Percentiles rank a stretch among this genome's conserved stretches.
Evolutionary conservation across 768 basidiomycete species (phyloP).

Genomic region (Lyophyllum atratum): DNA sequence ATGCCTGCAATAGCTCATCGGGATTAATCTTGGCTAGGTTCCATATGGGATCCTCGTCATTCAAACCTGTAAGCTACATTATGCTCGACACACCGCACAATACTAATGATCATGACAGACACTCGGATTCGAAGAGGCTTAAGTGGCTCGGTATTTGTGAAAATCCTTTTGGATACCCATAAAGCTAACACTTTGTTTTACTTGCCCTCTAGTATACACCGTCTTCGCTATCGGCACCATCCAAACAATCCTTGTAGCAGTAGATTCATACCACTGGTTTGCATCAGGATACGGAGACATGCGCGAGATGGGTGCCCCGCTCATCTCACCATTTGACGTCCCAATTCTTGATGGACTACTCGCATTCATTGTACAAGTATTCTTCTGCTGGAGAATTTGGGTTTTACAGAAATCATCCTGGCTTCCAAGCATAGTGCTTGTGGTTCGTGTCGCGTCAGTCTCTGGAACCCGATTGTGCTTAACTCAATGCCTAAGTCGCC

Average conservation of each 20-base stretch:
- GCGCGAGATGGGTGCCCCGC: slow-evolving; percentile 16
- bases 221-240: slow-evolving; percentile 23
- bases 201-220: slow-evolving; percentile 29
- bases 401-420: slow-evolving; percentile 12
- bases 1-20: too few relatives aligned
- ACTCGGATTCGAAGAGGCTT: too few relatives aligned
- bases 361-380: slow-evolving; percentile 27
- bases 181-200: too few relatives aligned
- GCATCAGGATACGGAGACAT: slow-evolving; percentile 29
- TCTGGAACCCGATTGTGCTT: background rate
- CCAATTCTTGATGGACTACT: slow-evolving; percentile 26
- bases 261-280: slow-evolving; percentile 29
- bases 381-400: slow-evolving; percentile 34
- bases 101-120: too few relatives aligned
- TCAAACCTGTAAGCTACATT: too few relatives aligned
- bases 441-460: slow-evolving; percentile 3
- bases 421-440: slow-evolving; percentile 10
- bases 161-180: too few relatives aligned
- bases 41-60: too few relatives aligned
- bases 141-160: too few relatives aligned
- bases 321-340: slow-evolving; percentile 26
- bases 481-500: background rate
- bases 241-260: slow-evolving; percentile 24
- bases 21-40: too few relatives aligned
- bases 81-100: too few relatives aligned